Conservation (phyloP, 192 early-diverging fungal species). For the Phlyctochytrium planicorne region DNA sequence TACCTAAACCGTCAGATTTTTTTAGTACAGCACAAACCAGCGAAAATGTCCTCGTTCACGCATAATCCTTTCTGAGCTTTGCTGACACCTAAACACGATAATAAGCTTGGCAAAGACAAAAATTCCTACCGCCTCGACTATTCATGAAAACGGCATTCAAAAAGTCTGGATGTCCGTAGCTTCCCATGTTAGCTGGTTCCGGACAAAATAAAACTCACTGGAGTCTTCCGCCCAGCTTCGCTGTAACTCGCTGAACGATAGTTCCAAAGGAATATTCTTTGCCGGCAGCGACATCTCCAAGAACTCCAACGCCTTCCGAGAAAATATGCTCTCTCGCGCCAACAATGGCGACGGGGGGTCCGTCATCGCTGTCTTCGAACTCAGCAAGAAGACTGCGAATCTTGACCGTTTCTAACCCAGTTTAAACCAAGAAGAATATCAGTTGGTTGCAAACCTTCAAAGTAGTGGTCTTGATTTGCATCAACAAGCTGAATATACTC, state of each 20-base stretch:
- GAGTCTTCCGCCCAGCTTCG: conserved; percentile 74
- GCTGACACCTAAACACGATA: conserved; percentile 51
- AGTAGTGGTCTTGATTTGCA: conserved; percentile 87
- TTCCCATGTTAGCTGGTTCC: neutral
- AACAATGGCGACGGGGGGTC: conserved; percentile 77
- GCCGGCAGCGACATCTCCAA: conserved; percentile 87
- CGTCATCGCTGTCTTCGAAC: conserved; percentile 55
- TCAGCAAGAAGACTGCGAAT: conserved; percentile 81
- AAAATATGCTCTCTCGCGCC: conserved; percentile 79
- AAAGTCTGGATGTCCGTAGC: conserved; percentile 84
- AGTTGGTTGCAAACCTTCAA: conserved; percentile 41
- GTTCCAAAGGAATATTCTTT: conserved; percentile 89
- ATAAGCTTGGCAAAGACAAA: neutral
- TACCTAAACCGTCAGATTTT: too few relatives aligned
- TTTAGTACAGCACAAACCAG: too few relatives aligned
- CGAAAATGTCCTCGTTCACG: conserved; percentile 87
- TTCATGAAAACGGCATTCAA: conserved; percentile 86
- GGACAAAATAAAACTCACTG: conserved; percentile 34
- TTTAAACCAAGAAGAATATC: neutral
- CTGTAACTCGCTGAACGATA: conserved; percentile 80
- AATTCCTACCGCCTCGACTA: conserved; percentile 59
- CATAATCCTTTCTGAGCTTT: conserved; percentile 88
- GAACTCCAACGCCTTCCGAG: conserved; percentile 78
- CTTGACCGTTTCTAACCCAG: conserved; percentile 51
- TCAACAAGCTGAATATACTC: conserved; percentile 84